These are phyloP conservation scores for Fragaria ananassa DNA, from an alignment of 306 rosid species.

Conservation along the genomic window DNA sequence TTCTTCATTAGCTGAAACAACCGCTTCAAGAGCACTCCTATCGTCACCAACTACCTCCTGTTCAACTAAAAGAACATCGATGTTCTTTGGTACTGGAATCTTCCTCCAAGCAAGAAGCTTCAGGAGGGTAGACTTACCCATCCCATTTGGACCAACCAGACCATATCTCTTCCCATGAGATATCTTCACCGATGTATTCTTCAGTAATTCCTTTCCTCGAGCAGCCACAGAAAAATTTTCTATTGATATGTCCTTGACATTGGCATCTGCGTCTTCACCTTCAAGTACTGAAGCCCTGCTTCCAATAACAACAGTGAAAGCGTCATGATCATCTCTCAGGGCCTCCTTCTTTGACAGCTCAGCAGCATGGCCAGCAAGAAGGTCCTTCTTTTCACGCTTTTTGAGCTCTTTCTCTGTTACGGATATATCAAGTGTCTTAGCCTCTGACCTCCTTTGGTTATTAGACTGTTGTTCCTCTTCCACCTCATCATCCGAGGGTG, in stretches of 20 bases:
- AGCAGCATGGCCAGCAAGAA: constrained; percentile 9
- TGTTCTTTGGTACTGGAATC: constrained; percentile 11
- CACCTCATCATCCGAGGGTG: not conserved
- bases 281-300: constrained; percentile 1
- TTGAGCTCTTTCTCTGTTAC: not conserved
- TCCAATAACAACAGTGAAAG: constrained; percentile 10
- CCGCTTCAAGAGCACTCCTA: constrained; percentile 7
- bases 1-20: constrained; percentile 12
- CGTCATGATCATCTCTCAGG: not conserved
- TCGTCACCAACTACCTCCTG: constrained; percentile 11
- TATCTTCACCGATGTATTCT: constrained; percentile 11
- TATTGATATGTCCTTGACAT: constrained; percentile 7
- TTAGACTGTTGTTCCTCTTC: not conserved
- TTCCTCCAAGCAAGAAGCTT: constrained; percentile 14
- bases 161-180: constrained; percentile 7
- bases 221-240: constrained; percentile 4
- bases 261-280: constrained; percentile 7
- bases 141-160: constrained; percentile 2
- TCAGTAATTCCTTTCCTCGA: constrained; percentile 7
- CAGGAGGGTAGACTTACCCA: constrained; percentile 7
- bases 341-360: not conserved
- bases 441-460: constrained; percentile 3
- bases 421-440: not conserved
- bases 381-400: constrained; percentile 7
- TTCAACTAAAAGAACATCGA: not conserved